Evolutionary conservation across 768 basidiomycete genomes (phyloP).

Genomic region (Atractiella rhizophila): DNA sequence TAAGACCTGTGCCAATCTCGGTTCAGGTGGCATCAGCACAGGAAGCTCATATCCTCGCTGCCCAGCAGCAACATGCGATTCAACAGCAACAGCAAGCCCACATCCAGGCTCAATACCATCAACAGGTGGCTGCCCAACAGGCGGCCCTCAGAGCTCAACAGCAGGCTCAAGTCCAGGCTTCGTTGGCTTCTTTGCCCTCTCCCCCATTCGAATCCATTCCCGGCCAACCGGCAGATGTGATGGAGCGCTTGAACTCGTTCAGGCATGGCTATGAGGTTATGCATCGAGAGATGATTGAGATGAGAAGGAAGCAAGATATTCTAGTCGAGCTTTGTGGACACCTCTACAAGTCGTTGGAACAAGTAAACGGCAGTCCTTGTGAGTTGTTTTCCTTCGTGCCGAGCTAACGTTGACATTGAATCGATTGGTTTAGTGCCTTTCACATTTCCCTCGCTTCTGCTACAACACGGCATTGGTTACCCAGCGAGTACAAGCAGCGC

Average conservation of each 20-base stretch:
- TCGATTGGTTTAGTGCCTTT: too few species aligned
- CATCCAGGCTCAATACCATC: too few species aligned
- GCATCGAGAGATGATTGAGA: slow-evolving; percentile 22
- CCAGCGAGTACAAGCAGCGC: too few species aligned
- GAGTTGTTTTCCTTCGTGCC: too few species aligned
- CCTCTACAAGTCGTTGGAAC: neutral
- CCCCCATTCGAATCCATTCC: slow-evolving; percentile 25
- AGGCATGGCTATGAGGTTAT: slow-evolving; percentile 45
- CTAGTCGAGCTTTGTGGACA: neutral
- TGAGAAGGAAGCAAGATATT: neutral
- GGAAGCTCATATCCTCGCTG: too few species aligned
- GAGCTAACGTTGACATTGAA: too few species aligned
- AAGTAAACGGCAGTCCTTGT: neutral
- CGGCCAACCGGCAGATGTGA: slow-evolving; percentile 56
- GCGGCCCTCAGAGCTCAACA: neutral
- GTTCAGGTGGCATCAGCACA: too few species aligned
- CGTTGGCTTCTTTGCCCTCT: slow-evolving; percentile 36
- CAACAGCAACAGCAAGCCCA: too few species aligned
- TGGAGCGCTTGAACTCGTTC: slow-evolving; percentile 39
- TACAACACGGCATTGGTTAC: too few species aligned
- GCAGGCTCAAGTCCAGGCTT: slow-evolving; percentile 33
- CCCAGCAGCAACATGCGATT: too few species aligned
- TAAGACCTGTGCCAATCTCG: too few species aligned
- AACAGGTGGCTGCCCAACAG: neutral
- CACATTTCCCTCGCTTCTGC: too few species aligned